phyloP scores from a whole-genome alignment of 139 green algal species.

The Chlamydomonas incerta region DNA sequence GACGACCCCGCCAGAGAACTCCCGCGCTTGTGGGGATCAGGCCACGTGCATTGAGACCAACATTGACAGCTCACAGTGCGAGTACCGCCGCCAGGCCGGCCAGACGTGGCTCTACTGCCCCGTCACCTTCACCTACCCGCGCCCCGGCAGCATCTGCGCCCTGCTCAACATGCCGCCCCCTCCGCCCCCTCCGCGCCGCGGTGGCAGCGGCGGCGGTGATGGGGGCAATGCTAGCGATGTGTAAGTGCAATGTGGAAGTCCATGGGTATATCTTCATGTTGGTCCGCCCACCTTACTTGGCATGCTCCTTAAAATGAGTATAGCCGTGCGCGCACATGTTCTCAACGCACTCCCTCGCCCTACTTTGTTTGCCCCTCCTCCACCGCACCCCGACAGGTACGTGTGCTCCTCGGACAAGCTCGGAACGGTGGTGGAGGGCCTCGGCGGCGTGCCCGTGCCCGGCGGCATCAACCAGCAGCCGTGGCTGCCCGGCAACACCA shows the following conservation, averaged over 20 bases:
- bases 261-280: too few species aligned
- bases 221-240: too few species aligned
- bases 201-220: not conserved
- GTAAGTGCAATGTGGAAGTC: too few species aligned
- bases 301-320: too few species aligned
- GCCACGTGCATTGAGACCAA: not conserved
- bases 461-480: not conserved
- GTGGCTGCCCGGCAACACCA: not conserved
- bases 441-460: not conserved
- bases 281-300: too few species aligned
- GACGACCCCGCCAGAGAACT: not conserved
- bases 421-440: not conserved
- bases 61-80: not conserved
- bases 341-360: too few species aligned
- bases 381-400: too few species aligned
- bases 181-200: not conserved
- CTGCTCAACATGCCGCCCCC: not conserved
- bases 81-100: not conserved
- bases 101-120: not conserved
- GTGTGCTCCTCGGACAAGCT: not conserved
- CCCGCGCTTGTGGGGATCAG: not conserved
- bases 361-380: too few species aligned
- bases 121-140: not conserved
- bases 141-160: not conserved
- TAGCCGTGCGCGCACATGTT: too few species aligned